A percentile compares a stretch with the other conserved stretches of the same genome.
These are phyloP conservation scores for Linnemannia schmuckeri DNA, from an alignment of 192 early-diverging fungal genomes.

Conservation along the genomic window DNA sequence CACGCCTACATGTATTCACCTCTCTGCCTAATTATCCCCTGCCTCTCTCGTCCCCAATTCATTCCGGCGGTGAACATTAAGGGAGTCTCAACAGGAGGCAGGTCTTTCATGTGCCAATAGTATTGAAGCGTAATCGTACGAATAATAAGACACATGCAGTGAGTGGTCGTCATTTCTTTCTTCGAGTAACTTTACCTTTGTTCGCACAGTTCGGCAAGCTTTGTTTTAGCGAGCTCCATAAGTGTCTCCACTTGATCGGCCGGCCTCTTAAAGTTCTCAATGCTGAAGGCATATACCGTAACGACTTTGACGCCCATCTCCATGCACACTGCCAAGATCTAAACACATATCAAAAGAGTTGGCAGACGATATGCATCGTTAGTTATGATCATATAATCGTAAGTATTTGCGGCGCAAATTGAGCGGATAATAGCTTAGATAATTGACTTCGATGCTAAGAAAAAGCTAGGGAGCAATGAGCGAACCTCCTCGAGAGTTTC, in stretches of 20 bases:
- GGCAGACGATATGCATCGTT: neutral
- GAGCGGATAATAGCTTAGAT: too few relatives aligned
- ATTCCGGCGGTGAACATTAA: neutral
- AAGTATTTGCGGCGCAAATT: too few relatives aligned
- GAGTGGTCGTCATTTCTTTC: neutral
- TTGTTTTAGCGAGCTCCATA: constrained; percentile 84
- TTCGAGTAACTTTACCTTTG: constrained; percentile 64
- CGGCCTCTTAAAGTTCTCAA: constrained; percentile 96
- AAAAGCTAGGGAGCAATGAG: neutral
- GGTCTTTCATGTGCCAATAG: constrained; percentile 37
- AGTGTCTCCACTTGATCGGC: constrained; percentile 86
- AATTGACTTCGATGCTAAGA: too few relatives aligned
- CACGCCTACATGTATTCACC: neutral
- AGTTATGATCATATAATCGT: too few relatives aligned
- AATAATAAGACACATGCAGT: neutral
- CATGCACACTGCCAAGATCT: constrained; percentile 91
- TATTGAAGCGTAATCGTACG: neutral
- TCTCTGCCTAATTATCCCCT: neutral
- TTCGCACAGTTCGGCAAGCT: constrained; percentile 82
- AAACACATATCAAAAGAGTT: neutral
- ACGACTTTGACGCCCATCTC: constrained; percentile 87
- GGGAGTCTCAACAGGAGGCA: neutral
- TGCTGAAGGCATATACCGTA: constrained; percentile 97
- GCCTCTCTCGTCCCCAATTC: neutral
- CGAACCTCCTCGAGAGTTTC: constrained; percentile 81